These are phyloP conservation scores for Globisporangium megalacanthum DNA, from an alignment of 352 stramenopile species.

Conservation along the genomic window DNA sequence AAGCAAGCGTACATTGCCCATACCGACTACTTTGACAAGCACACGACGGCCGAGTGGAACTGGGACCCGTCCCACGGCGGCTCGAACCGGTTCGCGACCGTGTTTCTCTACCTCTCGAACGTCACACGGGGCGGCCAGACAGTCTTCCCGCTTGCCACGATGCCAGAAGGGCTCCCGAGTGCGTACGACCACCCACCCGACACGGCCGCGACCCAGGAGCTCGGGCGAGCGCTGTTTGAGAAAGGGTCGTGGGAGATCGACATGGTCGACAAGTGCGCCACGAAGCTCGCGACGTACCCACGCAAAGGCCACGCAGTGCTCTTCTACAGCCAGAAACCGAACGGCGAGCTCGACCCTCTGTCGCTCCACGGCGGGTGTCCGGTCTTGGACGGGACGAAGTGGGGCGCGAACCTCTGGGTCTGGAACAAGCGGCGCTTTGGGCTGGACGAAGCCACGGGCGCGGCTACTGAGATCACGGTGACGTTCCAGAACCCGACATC, in stretches of 20 bases:
- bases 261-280: slow-evolving; percentile 75
- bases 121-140: slow-evolving; percentile 76
- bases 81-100: slow-evolving; percentile 79
- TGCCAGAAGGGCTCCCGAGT: slow-evolving; percentile 57
- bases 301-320: slow-evolving; percentile 91
- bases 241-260: slow-evolving; percentile 60
- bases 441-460: slow-evolving; percentile 25
- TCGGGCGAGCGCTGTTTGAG: slow-evolving; percentile 56
- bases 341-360: slow-evolving; percentile 87
- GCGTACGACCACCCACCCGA: slow-evolving; percentile 50
- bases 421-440: slow-evolving; percentile 91
- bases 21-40: slow-evolving; percentile 89
- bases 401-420: slow-evolving; percentile 96
- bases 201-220: slow-evolving; percentile 31
- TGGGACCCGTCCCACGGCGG: slow-evolving; percentile 70
- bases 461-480: slow-evolving; percentile 38
- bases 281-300: slow-evolving; percentile 71
- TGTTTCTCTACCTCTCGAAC: slow-evolving; percentile 84
- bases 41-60: slow-evolving; percentile 54
- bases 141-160: slow-evolving; percentile 71
- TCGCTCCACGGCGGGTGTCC: slow-evolving; percentile 93
- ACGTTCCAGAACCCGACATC: slow-evolving; percentile 67
- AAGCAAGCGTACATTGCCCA: slow-evolving; percentile 94
- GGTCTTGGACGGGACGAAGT: slow-evolving; percentile 93
- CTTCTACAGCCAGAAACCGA: slow-evolving; percentile 97